phyloP scores from a whole-genome alignment of 192 early-diverging fungal genomes.

The Kappamyces sp. region DNA sequence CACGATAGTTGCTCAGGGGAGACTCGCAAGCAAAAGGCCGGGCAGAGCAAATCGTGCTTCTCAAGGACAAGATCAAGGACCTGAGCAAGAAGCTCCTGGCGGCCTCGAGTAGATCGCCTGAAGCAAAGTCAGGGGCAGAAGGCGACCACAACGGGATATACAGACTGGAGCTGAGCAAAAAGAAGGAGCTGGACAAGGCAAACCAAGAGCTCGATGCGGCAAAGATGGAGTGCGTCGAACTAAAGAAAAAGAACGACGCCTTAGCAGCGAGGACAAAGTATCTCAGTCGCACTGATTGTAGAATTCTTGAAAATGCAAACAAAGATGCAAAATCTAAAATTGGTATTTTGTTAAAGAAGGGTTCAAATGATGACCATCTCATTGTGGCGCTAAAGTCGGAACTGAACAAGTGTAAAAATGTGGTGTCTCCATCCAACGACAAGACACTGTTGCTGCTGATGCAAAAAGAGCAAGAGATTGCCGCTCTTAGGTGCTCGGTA shows the following conservation, averaged over 20 bases:
- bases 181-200: constrained; percentile 13
- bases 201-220: neutral
- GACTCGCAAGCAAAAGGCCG: constrained; percentile 15
- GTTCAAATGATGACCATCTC: constrained; percentile 10
- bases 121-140: neutral
- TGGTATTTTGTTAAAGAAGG: neutral
- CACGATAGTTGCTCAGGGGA: constrained; percentile 6
- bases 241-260: constrained; percentile 6
- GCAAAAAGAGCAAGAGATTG: too few species aligned
- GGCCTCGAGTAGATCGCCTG: neutral
- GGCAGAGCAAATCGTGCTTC: constrained; percentile 10
- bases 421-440: too few species aligned
- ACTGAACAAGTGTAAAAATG: too few species aligned
- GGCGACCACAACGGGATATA: neutral
- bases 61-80: constrained; percentile 10
- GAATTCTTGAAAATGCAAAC: constrained; percentile 2
- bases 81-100: neutral
- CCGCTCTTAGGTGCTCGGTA: too few species aligned
- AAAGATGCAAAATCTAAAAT: constrained; percentile 7
- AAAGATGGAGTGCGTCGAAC: neutral
- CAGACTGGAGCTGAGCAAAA: constrained; percentile 1
- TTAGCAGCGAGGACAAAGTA: constrained; percentile 3
- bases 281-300: neutral
- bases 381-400: neutral
- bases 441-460: too few species aligned